These are phyloP conservation scores for Tolypocladium ophioglossoides DNA, from an alignment of 2,329 filamentous ascomycete genomes.

Conservation along the genomic window DNA sequence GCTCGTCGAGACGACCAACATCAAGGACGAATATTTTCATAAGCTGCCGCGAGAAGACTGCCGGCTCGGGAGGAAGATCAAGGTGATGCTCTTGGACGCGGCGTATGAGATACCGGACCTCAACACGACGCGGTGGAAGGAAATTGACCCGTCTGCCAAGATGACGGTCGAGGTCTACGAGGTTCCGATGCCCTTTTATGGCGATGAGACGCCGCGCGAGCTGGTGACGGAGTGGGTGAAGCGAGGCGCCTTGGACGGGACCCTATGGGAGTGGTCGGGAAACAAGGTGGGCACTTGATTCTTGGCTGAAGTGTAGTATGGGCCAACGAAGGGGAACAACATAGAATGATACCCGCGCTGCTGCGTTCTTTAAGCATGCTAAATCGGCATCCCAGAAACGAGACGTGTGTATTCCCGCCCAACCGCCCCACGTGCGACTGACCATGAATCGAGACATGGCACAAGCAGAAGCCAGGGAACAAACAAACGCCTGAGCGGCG, in stretches of 20 bases:
- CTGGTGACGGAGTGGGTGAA: conserved; percentile 31
- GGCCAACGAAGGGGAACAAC: not conserved
- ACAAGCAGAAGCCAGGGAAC: not conserved
- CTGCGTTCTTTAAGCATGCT: not conserved
- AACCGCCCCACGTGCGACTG: not conserved
- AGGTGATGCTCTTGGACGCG: conserved; percentile 21
- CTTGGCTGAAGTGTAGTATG: not conserved
- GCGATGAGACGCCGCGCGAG: conserved; percentile 23
- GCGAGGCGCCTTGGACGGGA: conserved; percentile 28
- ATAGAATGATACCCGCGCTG: not conserved
- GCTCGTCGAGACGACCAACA: conserved; percentile 19
- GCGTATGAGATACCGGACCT: conserved; percentile 12
- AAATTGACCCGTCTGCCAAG: conserved; percentile 22
- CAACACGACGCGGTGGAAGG: conserved; percentile 18
- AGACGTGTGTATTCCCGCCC: not conserved
- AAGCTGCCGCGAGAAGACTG: conserved; percentile 16
- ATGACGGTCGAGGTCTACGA: conserved; percentile 28
- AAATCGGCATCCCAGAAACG: not conserved
- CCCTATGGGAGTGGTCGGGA: conserved; percentile 24
- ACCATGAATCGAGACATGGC: not conserved
- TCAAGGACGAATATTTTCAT: conserved; percentile 31
- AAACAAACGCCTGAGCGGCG: not conserved
- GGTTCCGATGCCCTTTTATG: conserved; percentile 28
- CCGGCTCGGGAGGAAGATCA: conserved; percentile 15
- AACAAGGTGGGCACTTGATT: conserved; percentile 4